A percentile compares a stretch with the other conserved stretches of the same genome.
Conservation (phyloP, 768 basidiomycete genomes). For the Chalciporus sphaerocephalus region DNA sequence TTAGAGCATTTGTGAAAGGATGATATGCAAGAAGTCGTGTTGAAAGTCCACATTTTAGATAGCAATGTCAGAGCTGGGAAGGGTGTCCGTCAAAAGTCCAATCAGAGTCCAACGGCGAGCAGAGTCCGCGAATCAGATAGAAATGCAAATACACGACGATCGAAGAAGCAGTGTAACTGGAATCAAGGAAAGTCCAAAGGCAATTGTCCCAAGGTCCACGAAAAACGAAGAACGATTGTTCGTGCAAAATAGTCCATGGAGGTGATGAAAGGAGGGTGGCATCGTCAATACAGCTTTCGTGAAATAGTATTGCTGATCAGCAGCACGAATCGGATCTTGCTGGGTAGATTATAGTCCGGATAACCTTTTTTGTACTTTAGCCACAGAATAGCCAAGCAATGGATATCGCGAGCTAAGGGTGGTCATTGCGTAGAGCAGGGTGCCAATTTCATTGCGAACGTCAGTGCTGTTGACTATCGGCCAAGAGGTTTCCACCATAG, state of each 20-base stretch:
- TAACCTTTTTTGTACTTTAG: constrained; percentile 31
- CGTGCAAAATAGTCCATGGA: constrained; percentile 12
- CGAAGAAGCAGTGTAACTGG: constrained; percentile 9
- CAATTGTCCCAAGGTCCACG: constrained; percentile 7
- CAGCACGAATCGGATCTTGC: constrained; percentile 2
- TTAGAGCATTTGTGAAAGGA: constrained; percentile 18
- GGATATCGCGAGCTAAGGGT: constrained; percentile 59
- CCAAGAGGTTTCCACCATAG: constrained; percentile 60
- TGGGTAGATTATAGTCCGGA: constrained; percentile 23
- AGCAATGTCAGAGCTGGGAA: constrained; percentile 14
- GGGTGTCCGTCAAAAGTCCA: constrained; percentile 12
- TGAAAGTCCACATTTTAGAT: constrained; percentile 26
- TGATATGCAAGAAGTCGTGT: constrained; percentile 12
- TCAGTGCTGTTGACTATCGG: constrained; percentile 54
- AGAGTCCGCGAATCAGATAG: constrained; percentile 24
- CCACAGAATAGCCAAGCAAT: constrained; percentile 38
- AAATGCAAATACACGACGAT: constrained; percentile 7
- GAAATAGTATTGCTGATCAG: not conserved
- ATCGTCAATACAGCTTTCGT: not conserved
- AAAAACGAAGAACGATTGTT: not conserved
- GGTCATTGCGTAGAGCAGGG: constrained; percentile 61
- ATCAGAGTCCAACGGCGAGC: constrained; percentile 22
- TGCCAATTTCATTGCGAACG: constrained; percentile 55
- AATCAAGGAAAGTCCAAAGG: constrained; percentile 4
- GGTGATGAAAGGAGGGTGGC: not conserved